These are phyloP conservation scores for Hypoxylon lienhwacheense DNA, from an alignment of 495 filamentous ascomycete species.

Conservation along the genomic window DNA sequence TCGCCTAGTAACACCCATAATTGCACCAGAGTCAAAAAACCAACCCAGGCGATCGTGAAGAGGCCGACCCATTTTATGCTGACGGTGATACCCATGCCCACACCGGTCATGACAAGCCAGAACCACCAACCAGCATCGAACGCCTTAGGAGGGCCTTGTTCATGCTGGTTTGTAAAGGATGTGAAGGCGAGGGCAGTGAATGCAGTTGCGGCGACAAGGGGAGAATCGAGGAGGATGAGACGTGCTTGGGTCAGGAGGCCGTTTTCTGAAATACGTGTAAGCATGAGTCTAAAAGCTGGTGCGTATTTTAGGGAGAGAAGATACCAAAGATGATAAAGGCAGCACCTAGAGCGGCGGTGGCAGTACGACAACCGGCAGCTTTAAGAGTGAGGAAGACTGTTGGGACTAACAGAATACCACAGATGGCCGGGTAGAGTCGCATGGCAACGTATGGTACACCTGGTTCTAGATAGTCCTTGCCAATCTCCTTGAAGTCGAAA, in stretches of 20 bases:
- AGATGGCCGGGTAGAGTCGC: constrained; percentile 87
- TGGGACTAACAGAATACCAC: constrained; percentile 83
- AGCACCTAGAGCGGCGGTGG: constrained; percentile 78
- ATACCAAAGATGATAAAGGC: constrained; percentile 87
- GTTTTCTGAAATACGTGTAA: constrained; percentile 65
- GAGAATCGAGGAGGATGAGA: constrained; percentile 93
- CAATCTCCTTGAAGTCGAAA: constrained; percentile 99
- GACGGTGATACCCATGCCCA: constrained; percentile 85
- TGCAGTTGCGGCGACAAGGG: constrained; percentile 89
- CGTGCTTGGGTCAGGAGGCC: constrained; percentile 92
- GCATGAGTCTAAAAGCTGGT: constrained; percentile 16
- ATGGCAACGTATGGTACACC: constrained; percentile 97
- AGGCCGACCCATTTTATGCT: constrained; percentile 99
- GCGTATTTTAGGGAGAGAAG: constrained; percentile 21
- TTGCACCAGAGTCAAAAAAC: constrained; percentile 84
- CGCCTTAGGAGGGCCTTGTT: constrained; percentile 82
- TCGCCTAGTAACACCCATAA: constrained; percentile 94
- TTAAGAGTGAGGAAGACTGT: constrained; percentile 94
- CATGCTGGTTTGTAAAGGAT: constrained; percentile 95
- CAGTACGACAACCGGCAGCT: constrained; percentile 83
- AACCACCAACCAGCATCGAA: constrained; percentile 96
- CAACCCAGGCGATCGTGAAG: constrained; percentile 99
- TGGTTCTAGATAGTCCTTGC: constrained; percentile 95
- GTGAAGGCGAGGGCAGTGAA: constrained; percentile 89
- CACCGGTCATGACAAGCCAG: constrained; percentile 85